A percentile compares a stretch with the other conserved stretches of the same genome.
Evolutionary conservation across 352 stramenopile genomes (phyloP).

Genomic region (Phytophthora constricta): DNA sequence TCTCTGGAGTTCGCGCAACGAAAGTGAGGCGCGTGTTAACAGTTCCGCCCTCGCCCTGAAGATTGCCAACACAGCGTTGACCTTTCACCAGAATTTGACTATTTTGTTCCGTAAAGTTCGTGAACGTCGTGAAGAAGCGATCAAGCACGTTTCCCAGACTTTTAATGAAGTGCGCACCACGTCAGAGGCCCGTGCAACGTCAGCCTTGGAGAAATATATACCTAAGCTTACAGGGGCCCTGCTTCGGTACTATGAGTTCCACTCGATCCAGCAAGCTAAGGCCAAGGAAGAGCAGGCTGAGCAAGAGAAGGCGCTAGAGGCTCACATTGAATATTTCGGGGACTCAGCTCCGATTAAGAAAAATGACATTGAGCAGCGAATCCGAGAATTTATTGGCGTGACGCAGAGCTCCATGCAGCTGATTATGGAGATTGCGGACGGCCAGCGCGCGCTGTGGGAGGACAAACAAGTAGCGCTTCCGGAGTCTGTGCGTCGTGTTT

Average conservation of each 20-base stretch:
- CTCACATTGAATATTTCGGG: constrained; percentile 66
- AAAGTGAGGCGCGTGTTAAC: constrained; percentile 33
- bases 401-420: constrained; percentile 58
- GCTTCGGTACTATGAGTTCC: constrained; percentile 64
- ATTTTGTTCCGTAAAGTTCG: constrained; percentile 43
- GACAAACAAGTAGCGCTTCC: constrained; percentile 44
- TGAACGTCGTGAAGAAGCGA: constrained; percentile 31
- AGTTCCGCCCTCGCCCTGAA: constrained; percentile 17
- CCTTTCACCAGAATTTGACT: constrained; percentile 42
- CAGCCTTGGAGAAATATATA: constrained; percentile 49
- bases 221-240: constrained; percentile 54
- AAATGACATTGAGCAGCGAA: constrained; percentile 68
- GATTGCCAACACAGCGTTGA: constrained; percentile 34
- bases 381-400: constrained; percentile 67
- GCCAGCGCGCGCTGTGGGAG: constrained; percentile 63
- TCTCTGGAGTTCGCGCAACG: constrained; percentile 33
- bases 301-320: constrained; percentile 50
- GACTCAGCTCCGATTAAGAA: constrained; percentile 69
- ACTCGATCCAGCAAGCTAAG: constrained; percentile 56
- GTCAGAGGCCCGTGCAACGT: constrained; percentile 39
- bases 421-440: constrained; percentile 61
- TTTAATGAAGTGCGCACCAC: constrained; percentile 32
- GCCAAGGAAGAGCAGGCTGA: constrained; percentile 55
- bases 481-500: constrained; percentile 35
- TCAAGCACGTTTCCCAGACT: constrained; percentile 28